Conservation (phyloP, 2,329 filamentous ascomycete genomes). For the Neofusicoccum sp. region DNA sequence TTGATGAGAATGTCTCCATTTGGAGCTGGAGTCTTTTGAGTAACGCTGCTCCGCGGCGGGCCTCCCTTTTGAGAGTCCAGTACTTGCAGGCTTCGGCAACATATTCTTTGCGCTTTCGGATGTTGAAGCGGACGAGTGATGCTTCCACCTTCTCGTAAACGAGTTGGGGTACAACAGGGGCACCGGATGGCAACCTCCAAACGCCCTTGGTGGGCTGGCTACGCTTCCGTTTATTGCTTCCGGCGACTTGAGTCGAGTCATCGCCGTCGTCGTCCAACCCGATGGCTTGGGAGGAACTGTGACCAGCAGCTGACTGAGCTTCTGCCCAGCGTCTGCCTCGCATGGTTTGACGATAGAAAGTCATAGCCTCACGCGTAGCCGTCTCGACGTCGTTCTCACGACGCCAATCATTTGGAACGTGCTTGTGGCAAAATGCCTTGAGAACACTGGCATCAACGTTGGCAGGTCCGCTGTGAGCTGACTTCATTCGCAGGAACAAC, state of each 20-base stretch:
- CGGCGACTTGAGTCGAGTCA: conserved; percentile 38
- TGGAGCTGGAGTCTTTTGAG: conserved; percentile 91
- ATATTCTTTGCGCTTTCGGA: conserved; percentile 86
- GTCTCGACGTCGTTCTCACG: conserved; percentile 79
- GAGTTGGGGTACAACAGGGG: conserved; percentile 86
- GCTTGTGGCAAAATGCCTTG: conserved; percentile 94
- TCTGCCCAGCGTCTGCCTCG: conserved; percentile 88
- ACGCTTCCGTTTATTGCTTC: conserved; percentile 60
- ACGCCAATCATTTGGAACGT: conserved; percentile 85
- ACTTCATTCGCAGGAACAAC: conserved; percentile 95
- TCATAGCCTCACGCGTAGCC: conserved; percentile 78
- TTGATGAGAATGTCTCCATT: conserved; percentile 93
- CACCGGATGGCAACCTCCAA: conserved; percentile 93
- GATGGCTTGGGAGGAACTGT: conserved; percentile 32
- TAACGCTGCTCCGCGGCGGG: conserved; percentile 83
- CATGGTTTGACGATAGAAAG: conserved; percentile 88
- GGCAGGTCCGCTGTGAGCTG: conserved; percentile 73
- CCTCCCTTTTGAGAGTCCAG: conserved; percentile 95
- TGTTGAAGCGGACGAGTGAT: conserved; percentile 77
- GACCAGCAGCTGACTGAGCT: conserved; percentile 70
- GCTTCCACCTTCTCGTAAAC: conserved; percentile 84
- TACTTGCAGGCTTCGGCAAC: conserved; percentile 92
- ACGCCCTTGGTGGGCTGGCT: conserved; percentile 60
- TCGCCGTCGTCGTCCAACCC: conserved; percentile 50
- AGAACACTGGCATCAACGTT: conserved; percentile 78